Percentiles rank a stretch among this genome's conserved stretches.
These are phyloP conservation scores for Termitomyces eurrhizus DNA, from an alignment of 768 basidiomycete genomes.

Conservation along the genomic window DNA sequence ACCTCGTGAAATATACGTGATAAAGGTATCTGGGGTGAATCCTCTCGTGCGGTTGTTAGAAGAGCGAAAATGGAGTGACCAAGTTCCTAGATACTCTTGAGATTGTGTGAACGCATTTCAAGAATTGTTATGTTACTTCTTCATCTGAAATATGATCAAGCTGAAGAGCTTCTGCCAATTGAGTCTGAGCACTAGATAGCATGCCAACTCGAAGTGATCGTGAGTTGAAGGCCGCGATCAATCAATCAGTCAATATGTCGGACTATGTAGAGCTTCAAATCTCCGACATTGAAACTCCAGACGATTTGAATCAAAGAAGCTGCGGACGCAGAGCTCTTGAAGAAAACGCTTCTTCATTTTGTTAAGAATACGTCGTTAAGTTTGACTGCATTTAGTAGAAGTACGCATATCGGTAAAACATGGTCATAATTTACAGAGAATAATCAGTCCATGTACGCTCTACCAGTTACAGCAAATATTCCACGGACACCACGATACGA, in stretches of 20 bases:
- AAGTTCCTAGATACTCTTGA: conserved; percentile 6
- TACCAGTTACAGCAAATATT: conserved; percentile 9
- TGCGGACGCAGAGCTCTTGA: neutral
- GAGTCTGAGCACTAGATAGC: conserved; percentile 3
- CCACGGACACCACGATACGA: conserved; percentile 13
- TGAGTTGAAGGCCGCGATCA: neutral
- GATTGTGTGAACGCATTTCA: neutral
- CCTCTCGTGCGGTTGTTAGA: conserved; percentile 27
- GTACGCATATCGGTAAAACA: neutral
- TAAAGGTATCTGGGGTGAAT: conserved; percentile 22
- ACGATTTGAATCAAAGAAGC: too few relatives aligned
- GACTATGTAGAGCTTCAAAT: neutral
- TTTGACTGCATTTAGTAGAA: neutral
- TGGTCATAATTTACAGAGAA: neutral
- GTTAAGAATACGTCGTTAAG: neutral
- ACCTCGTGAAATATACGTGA: conserved; percentile 29
- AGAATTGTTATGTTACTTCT: conserved; percentile 5
- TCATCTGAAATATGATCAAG: conserved; percentile 9
- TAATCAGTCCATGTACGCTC: neutral
- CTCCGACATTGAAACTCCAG: too few relatives aligned
- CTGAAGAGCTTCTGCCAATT: conserved; percentile 4
- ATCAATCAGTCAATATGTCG: neutral
- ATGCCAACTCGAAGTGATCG: conserved; percentile 2
- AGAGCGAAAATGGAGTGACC: conserved; percentile 25
- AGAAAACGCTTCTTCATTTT: neutral